Evolutionary conservation across 257 asterid species (phyloP).

Genomic region (Solanum chilense): DNA sequence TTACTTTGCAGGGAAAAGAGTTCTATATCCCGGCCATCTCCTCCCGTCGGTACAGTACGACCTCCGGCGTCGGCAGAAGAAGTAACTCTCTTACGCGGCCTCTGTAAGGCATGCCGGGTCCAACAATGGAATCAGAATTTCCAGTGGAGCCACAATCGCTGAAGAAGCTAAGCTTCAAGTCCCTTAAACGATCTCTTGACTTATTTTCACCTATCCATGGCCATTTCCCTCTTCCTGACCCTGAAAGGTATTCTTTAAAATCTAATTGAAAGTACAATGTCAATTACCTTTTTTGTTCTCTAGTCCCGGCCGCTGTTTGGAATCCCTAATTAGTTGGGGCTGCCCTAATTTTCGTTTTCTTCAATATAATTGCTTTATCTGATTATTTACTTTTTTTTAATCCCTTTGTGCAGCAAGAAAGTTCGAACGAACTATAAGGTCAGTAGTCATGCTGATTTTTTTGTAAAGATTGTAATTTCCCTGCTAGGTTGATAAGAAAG

Average conservation of each 20-base stretch:
- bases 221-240: slow-evolving; percentile 67
- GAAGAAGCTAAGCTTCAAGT: slow-evolving; percentile 81
- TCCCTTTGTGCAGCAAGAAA: slow-evolving; percentile 63
- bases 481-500: neutral
- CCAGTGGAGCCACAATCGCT: slow-evolving; percentile 91
- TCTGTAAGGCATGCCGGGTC: slow-evolving; percentile 25
- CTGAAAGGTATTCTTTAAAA: slow-evolving; percentile 43
- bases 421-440: slow-evolving; percentile 70
- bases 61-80: neutral
- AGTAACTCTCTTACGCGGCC: neutral
- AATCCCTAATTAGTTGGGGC: neutral
- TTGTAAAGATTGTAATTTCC: neutral
- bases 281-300: neutral
- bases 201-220: slow-evolving; percentile 76
- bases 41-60: neutral
- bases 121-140: slow-evolving; percentile 56
- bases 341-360: neutral
- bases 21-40: neutral
- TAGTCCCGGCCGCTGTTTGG: neutral
- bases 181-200: slow-evolving; percentile 83
- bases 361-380: neutral
- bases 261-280: neutral
- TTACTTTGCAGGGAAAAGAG: neutral
- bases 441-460: slow-evolving; percentile 1
- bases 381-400: neutral